phyloP scores from a whole-genome alignment of 1,284 basidiomycete species.

The Trametes versicolor region DNA sequence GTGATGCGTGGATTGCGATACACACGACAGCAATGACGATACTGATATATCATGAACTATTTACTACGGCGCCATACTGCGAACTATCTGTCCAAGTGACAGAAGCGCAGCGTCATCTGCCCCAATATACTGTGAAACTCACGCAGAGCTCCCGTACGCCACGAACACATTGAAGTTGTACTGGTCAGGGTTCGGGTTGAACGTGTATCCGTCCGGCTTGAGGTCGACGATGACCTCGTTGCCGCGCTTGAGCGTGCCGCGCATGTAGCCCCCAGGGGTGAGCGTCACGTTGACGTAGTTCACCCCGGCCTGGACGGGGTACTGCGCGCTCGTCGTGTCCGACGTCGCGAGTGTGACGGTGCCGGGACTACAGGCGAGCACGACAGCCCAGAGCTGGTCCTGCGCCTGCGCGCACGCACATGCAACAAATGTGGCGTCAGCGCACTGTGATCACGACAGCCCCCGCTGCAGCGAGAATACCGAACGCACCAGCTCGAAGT shows the following conservation, averaged over 20 bases:
- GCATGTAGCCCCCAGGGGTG: slow-evolving; percentile 65
- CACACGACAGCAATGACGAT: neutral
- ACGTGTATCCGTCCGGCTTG: slow-evolving; percentile 57
- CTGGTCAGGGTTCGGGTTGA: slow-evolving; percentile 58
- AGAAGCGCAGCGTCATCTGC: neutral
- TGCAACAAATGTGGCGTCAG: neutral
- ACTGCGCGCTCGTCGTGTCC: slow-evolving; percentile 53
- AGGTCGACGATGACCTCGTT: slow-evolving; percentile 62
- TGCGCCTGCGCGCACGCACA: slow-evolving; percentile 45
- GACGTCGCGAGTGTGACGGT: slow-evolving; percentile 63
- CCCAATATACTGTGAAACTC: neutral
- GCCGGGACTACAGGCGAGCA: slow-evolving; percentile 67
- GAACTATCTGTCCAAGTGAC: neutral
- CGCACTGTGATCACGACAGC: neutral
- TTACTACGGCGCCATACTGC: slow-evolving; percentile 2
- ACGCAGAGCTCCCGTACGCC: slow-evolving; percentile 34
- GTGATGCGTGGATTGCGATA: neutral
- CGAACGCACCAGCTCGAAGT: slow-evolving; percentile 58
- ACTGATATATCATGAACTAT: neutral
- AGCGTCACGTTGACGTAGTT: slow-evolving; percentile 73
- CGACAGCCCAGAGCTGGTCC: slow-evolving; percentile 73
- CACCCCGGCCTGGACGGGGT: slow-evolving; percentile 65
- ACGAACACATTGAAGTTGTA: slow-evolving; percentile 78
- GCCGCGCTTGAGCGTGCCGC: slow-evolving; percentile 63
- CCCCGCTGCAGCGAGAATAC: neutral